Conservation (phyloP, 768 basidiomycete species). For the Cystobasidiopsis lactophilus region DNA sequence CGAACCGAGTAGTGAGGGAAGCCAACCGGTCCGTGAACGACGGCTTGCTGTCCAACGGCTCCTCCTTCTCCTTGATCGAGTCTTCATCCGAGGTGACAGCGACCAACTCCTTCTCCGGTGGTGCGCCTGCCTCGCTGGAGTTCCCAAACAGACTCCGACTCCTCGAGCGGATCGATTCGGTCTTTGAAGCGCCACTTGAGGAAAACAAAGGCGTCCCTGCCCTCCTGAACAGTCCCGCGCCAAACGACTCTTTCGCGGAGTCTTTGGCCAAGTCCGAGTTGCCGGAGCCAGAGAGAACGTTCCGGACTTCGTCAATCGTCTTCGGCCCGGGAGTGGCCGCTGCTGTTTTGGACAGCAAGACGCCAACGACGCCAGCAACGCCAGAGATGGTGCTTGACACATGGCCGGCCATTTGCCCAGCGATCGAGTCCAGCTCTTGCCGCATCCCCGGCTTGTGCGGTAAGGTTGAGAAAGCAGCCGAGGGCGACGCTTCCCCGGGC, state of each 20-base stretch:
- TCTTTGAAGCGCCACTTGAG: no score
- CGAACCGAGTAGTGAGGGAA: not conserved
- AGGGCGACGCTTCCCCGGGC: not conserved
- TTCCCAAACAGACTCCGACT: no score
- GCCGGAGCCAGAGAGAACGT: conserved; percentile 16
- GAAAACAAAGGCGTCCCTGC: no score
- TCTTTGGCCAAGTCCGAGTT: conserved; percentile 3
- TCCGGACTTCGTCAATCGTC: conserved; percentile 31
- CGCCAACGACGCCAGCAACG: conserved; percentile 41
- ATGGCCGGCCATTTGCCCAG: conserved; percentile 30
- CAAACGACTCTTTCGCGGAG: not conserved
- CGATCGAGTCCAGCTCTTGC: conserved; percentile 21
- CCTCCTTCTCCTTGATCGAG: not conserved
- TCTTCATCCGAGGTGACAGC: not conserved
- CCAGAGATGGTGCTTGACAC: conserved; percentile 60
- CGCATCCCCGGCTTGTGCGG: conserved; percentile 19
- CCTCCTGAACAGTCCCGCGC: no score
- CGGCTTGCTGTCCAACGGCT: not conserved
- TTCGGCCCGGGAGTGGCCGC: conserved; percentile 29
- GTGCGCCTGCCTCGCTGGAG: not conserved
- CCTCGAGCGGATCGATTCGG: no score
- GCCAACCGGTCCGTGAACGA: conserved; percentile 7
- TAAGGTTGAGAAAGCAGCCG: no score
- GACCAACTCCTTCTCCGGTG: conserved; percentile 5
- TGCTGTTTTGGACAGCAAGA: conserved; percentile 27